These are phyloP conservation scores for Dalbergia oliveri DNA, from an alignment of 306 rosid genomes.

Conservation along the genomic window DNA sequence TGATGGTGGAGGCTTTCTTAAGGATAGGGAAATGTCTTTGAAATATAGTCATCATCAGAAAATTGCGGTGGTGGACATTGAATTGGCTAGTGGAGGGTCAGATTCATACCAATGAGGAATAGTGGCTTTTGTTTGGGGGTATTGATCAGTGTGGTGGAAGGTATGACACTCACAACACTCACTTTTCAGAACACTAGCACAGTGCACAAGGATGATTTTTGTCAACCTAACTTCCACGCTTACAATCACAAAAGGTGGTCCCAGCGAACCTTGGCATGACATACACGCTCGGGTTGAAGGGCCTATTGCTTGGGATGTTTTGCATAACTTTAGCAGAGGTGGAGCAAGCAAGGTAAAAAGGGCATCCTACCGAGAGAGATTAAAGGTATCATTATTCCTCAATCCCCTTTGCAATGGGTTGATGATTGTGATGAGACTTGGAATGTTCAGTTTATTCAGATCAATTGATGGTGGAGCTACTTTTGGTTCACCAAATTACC, in stretches of 20 bases:
- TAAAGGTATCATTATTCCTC: conserved; percentile 60
- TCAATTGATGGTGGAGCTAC: conserved; percentile 80
- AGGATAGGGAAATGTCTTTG: conserved; percentile 2
- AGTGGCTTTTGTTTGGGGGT: conserved; percentile 74
- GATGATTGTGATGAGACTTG: conserved; percentile 65
- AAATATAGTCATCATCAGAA: conserved; percentile 80
- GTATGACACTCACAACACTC: conserved; percentile 69
- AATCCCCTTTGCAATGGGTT: conserved; percentile 65
- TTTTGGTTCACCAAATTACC: conserved; percentile 70
- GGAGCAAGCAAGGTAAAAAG: conserved; percentile 74
- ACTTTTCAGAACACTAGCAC: conserved; percentile 68
- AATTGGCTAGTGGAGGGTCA: conserved; percentile 52
- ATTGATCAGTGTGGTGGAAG: conserved; percentile 77
- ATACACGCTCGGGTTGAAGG: conserved; percentile 74
- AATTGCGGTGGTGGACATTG: conserved; percentile 67
- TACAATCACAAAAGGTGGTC: conserved; percentile 65
- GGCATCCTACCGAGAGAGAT: conserved; percentile 57
- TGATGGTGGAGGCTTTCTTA: conserved; percentile 59
- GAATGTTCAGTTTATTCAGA: conserved; percentile 73
- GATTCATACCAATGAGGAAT: conserved; percentile 51
- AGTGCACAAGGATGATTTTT: conserved; percentile 70
- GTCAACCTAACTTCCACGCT: conserved; percentile 67
- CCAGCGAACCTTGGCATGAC: conserved; percentile 81
- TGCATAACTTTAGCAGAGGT: conserved; percentile 72
- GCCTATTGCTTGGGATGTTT: conserved; percentile 77